phyloP scores from a whole-genome alignment of 2,329 filamentous ascomycete genomes.

The Sporothrix pallida region DNA sequence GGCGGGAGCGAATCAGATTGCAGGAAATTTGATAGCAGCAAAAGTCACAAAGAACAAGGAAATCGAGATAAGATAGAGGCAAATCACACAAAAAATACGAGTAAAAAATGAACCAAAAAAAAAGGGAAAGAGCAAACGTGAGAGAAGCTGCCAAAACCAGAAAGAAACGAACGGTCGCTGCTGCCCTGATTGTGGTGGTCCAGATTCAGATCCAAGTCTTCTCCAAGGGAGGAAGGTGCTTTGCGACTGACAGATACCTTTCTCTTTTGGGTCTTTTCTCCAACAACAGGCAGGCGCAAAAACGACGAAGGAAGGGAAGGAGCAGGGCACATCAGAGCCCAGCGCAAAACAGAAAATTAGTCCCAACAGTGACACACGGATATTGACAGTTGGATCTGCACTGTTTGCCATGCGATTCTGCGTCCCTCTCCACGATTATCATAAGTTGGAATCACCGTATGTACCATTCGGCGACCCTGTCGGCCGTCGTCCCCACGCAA shows the following conservation, averaged over 20 bases:
- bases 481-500: background rate
- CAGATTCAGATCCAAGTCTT: constrained; percentile 1
- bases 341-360: constrained; percentile 21
- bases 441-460: background rate
- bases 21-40: background rate
- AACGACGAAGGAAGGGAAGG: background rate
- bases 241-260: background rate
- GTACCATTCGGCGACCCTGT: background rate
- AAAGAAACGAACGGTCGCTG: background rate
- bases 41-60: background rate
- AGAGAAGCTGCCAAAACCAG: background rate
- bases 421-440: background rate
- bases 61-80: constrained; percentile 25
- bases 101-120: background rate
- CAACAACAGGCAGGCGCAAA: background rate
- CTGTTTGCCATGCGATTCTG: background rate
- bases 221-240: constrained; percentile 24
- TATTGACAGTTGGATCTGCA: background rate
- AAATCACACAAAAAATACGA: constrained; percentile 13
- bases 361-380: constrained; percentile 30
- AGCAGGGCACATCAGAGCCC: background rate
- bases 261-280: background rate
- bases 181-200: background rate
- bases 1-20: background rate
- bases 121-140: background rate